A percentile compares a stretch with the other conserved stretches of the same genome.
These are phyloP conservation scores for Allomyces macrogynus DNA, from an alignment of 192 early-diverging fungal genomes.

Conservation along the genomic window DNA sequence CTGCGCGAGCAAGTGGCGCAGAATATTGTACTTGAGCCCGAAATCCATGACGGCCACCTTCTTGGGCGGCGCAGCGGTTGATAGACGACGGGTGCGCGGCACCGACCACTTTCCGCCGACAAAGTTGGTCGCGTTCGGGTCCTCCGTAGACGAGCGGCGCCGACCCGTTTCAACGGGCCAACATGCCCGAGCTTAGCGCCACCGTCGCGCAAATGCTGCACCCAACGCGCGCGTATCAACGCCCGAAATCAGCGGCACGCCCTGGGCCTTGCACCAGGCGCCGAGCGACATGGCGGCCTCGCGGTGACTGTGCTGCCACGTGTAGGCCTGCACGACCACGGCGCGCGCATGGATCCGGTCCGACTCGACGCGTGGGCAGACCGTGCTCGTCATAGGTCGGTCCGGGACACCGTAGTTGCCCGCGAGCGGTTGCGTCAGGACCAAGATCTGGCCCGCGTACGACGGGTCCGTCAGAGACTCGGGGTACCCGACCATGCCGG, in stretches of 20 bases:
- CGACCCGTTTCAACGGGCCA: constrained; percentile 37
- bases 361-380: constrained; percentile 64
- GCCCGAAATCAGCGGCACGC: constrained; percentile 68
- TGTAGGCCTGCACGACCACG: constrained; percentile 82
- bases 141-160: constrained; percentile 21
- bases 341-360: constrained; percentile 65
- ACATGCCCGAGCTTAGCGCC: constrained; percentile 72
- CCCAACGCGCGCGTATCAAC: constrained; percentile 84
- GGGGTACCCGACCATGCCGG: constrained; percentile 83
- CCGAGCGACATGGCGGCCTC: constrained; percentile 72
- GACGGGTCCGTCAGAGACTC: constrained; percentile 96
- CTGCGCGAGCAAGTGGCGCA: constrained; percentile 56
- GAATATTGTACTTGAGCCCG: constrained; percentile 84
- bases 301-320: constrained; percentile 80
- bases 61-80: constrained; percentile 57
- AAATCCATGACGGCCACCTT: constrained; percentile 69
- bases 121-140: constrained; percentile 57
- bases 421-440: constrained; percentile 87
- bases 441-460: constrained; percentile 87
- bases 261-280: constrained; percentile 67
- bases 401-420: constrained; percentile 92
- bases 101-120: constrained; percentile 63
- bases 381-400: constrained; percentile 56
- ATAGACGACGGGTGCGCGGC: constrained; percentile 36
- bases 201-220: constrained; percentile 58